Conservation (phyloP, 352 stramenopile species). For the Phytophthora brassicae region DNA sequence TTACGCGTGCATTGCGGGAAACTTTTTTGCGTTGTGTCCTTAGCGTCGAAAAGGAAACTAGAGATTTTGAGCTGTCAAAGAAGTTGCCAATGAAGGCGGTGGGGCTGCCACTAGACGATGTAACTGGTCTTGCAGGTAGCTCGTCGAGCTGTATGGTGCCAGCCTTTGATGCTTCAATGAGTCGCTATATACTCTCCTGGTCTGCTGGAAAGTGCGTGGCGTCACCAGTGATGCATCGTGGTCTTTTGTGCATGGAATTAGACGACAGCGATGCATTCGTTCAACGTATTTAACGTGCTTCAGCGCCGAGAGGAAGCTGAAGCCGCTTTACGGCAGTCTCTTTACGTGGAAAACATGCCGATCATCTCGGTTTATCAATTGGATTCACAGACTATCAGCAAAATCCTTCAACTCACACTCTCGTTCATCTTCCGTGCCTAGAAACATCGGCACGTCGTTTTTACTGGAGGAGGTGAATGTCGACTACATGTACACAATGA, state of each 20-base stretch:
- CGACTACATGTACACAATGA: too few relatives aligned
- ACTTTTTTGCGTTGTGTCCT: conserved; percentile 73
- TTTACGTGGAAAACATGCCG: conserved; percentile 82
- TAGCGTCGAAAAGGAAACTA: conserved; percentile 42
- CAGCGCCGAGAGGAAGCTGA: conserved; percentile 62
- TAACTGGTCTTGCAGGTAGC: conserved; percentile 50
- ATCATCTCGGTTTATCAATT: conserved; percentile 66
- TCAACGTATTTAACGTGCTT: conserved; percentile 41
- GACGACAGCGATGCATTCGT: conserved; percentile 55
- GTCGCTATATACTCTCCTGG: conserved; percentile 74
- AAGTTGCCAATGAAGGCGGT: conserved; percentile 60
- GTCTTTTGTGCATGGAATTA: conserved; percentile 64
- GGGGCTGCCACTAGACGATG: conserved; percentile 62
- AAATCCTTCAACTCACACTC: conserved; percentile 72
- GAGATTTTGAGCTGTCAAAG: conserved; percentile 8
- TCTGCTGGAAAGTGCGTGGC: conserved; percentile 72
- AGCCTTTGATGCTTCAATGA: conserved; percentile 47
- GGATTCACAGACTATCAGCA: conserved; percentile 66
- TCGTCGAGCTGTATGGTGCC: conserved; percentile 83
- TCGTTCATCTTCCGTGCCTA: conserved; percentile 54
- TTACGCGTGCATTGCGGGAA: conserved; percentile 38
- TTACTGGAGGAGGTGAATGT: conserved; percentile 56
- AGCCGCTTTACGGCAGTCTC: conserved; percentile 52
- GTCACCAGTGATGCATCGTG: conserved; percentile 59
- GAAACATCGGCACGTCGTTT: conserved; percentile 53